Base-by-base conservation (phyloP, 768 basidiomycete genomes). In the Solioccasus polychromus region DNA sequence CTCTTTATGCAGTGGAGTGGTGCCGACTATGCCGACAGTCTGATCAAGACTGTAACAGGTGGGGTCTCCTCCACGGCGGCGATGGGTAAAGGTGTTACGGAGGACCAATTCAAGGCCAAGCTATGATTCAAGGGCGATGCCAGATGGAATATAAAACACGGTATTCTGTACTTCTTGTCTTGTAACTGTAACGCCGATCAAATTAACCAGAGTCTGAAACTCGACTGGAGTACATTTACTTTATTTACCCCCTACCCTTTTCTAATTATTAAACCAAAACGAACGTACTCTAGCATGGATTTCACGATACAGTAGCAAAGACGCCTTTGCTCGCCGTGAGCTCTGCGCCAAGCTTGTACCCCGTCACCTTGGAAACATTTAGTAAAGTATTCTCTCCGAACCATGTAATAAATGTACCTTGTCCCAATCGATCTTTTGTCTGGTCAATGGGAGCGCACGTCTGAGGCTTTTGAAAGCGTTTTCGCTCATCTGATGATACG, bases 1-100 rank as follows among this genome's bases (percentile, higher is more conserved):
- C 39, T 24, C 39, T 17, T n/a, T 18, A 12, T 44, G 22, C 55
- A 93, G 90, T 96, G 93, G 93, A 91, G 88, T 53, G 94, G 94
- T 26, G 93, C 88, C 4, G 92, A 95, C 67, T 94, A 91, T 57
- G 88, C 88, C 28, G 93, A 96, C 67, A 84, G 80, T 52, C 67
- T 95, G 43, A 78, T 96, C 69, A 93, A 92, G 80, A 94, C 95
- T 7, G 91, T 97, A 44, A 99, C 96, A 28, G 96, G 96, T 20
- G 96, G 96, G 47, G 80, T 99, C 50, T 95, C 92, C 29, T 93
- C 92, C 38, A 98, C 95, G 9, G 80, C 94, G n/a, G 95, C 96
- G n/a, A 98, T 98, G 95, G 96, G 95, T 39, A 83, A 83, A 56
- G 95, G 95, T 45, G 92, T 95, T 24, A 96, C 93, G 0, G 93